Base-by-base conservation (phyloP, 257 asterid species). In the Echites panduratus region DNA sequence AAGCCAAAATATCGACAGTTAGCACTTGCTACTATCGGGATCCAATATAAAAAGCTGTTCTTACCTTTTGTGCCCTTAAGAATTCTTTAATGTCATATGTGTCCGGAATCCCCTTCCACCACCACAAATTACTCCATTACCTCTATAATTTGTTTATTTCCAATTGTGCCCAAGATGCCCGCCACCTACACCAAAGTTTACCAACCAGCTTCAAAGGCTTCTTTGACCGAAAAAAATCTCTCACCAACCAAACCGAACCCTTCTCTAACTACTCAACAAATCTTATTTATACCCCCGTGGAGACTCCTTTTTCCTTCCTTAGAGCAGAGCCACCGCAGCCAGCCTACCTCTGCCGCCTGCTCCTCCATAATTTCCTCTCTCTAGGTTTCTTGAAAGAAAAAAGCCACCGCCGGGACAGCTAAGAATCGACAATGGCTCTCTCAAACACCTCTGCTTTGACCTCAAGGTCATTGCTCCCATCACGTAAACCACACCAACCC, bases 361-460 rank as follows among this genome's bases (percentile, higher is more conserved):
- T 35, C 71, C 73, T 10, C 74, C 41, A 20, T 50, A 63, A 43
- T 72, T 71, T 72, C 56, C 43, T 67, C 79, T 72, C 74, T 73
- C 72, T 61, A 19, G 41, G 20, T 70, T 62, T 69, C 11, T 38
- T 68, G 65, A 24, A n/a, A 22, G 5, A 66, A 26, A 43, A 41
- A 41, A 7, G 38, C 38, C 1, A 32, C 38, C 38, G 38, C 38
- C 3, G 38, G 38, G 38, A 32, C 3, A 32, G 38, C 38, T 32
- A 32, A 32, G 38, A 32, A 41, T 41, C 65, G 41, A 52, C 61
- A 52, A 85, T 85, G 92, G 89, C 93, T 53, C 75, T 90, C 48
- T 81, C 90, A 13, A 86, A 82, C 80, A 63, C 92, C 78, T 81
- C 83, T 4, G 78, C 90, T 66, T 26, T 90, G 43, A 76, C 85